phyloP scores from a whole-genome alignment of 2,329 filamentous ascomycete species.

The Diaporthe vexans region DNA sequence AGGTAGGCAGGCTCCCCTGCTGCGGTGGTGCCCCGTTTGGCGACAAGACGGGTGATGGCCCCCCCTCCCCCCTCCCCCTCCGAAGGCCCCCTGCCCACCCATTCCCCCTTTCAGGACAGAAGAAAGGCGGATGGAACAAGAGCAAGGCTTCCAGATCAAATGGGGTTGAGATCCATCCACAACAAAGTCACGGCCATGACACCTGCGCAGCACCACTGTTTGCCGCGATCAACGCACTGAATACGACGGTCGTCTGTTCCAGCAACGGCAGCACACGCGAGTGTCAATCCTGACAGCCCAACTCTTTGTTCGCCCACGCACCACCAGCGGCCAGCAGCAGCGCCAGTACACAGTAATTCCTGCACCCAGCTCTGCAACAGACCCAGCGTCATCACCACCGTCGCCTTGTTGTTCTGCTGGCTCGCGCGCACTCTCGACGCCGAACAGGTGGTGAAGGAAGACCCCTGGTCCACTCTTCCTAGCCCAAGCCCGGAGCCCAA shows the following conservation, averaged over 20 bases:
- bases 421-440: constrained; percentile 2
- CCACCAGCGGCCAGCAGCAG: neutral
- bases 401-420: constrained; percentile 8
- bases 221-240: neutral
- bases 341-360: too few species aligned
- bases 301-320: neutral
- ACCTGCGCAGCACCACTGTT: neutral
- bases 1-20: neutral
- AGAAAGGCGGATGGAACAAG: constrained; percentile 23
- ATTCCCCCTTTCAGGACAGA: constrained; percentile 27
- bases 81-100: neutral
- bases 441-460: constrained; percentile 26
- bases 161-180: constrained; percentile 19
- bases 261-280: neutral
- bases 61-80: too few species aligned
- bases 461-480: constrained; percentile 35
- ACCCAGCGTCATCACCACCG: neutral
- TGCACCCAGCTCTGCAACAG: neutral
- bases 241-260: neutral
- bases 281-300: neutral
- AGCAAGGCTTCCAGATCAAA: constrained; percentile 31
- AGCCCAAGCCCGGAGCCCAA: constrained; percentile 26
- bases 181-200: constrained; percentile 10
- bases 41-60: too few species aligned
- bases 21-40: too few species aligned